Conservation (phyloP, 495 filamentous ascomycete species). For the Penicillium steckii region DNA sequence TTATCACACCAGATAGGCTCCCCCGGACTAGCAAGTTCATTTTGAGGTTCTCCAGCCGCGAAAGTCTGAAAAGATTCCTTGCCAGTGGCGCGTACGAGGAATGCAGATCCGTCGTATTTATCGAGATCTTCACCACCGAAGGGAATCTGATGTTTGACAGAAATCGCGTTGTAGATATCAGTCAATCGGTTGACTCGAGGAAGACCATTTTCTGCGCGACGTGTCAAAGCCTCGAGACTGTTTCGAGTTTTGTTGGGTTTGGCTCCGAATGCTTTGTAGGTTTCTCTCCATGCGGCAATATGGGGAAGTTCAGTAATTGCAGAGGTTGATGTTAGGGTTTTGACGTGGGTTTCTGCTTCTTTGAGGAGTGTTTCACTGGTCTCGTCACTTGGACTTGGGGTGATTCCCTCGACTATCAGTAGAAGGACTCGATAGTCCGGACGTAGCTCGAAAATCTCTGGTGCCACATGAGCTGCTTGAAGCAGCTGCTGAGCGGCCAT, state of each 20-base stretch:
- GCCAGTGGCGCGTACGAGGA: constrained; percentile 28
- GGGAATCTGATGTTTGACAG: constrained; percentile 35
- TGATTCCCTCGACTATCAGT: constrained; percentile 22
- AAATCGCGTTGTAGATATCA: constrained; percentile 37
- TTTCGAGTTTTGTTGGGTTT: constrained; percentile 26
- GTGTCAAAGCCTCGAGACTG: constrained; percentile 31
- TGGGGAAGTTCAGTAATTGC: constrained; percentile 20
- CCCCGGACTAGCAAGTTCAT: constrained; percentile 17
- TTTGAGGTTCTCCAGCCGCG: constrained; percentile 19
- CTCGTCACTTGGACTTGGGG: constrained; percentile 16
- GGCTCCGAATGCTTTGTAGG: constrained; percentile 24
- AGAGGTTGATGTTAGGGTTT: neutral
- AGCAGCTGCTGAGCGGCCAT: constrained; percentile 9
- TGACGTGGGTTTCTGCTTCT: constrained; percentile 13
- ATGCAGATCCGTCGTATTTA: constrained; percentile 31
- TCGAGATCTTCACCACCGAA: constrained; percentile 34
- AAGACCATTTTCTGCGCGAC: constrained; percentile 27
- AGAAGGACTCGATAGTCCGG: constrained; percentile 24
- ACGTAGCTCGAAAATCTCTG: constrained; percentile 20
- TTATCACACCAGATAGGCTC: constrained; percentile 35
- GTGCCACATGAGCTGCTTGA: constrained; percentile 11
- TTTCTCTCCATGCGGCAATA: constrained; percentile 24
- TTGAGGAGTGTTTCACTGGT: constrained; percentile 14
- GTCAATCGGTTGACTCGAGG: constrained; percentile 34
- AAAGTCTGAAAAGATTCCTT: constrained; percentile 24